Evolutionary conservation across 2,329 filamentous ascomycete species (phyloP).

Genomic region (Aspergillus pseudoterreus): DNA sequence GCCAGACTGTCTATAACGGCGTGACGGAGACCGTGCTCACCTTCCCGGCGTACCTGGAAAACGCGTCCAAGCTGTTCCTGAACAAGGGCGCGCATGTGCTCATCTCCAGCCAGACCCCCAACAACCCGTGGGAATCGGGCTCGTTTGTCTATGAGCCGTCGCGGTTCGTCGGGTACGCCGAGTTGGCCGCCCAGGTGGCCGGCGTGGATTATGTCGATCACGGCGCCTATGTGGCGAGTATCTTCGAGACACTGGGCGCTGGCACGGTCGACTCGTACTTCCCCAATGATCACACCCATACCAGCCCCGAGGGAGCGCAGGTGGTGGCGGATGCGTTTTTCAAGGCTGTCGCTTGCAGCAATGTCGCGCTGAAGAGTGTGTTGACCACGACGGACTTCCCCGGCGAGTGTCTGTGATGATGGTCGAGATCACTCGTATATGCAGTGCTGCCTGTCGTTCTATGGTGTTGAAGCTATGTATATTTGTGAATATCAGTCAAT

Average conservation of each 20-base stretch:
- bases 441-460: too few species aligned
- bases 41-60: constrained; percentile 57
- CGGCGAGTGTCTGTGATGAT: constrained; percentile 23
- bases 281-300: constrained; percentile 62
- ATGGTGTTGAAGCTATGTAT: constrained; percentile 1
- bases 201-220: constrained; percentile 59
- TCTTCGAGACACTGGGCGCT: constrained; percentile 50
- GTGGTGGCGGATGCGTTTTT: constrained; percentile 57
- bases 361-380: constrained; percentile 39
- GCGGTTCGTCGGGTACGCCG: constrained; percentile 57
- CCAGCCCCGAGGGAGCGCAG: constrained; percentile 54
- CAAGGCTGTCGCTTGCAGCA: constrained; percentile 52
- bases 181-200: constrained; percentile 42
- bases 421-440: too few species aligned
- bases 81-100: constrained; percentile 60
- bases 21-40: constrained; percentile 56
- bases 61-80: constrained; percentile 53
- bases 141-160: constrained; percentile 46
- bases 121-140: constrained; percentile 61
- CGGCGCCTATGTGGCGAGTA: constrained; percentile 54
- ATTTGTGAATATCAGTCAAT: background rate
- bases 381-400: constrained; percentile 29
- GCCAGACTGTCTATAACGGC: constrained; percentile 51
- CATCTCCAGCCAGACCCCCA: constrained; percentile 57
- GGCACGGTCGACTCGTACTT: constrained; percentile 52